Conservation (phyloP, 2,329 filamentous ascomycete species). For the Dactylella cylindrospora region DNA sequence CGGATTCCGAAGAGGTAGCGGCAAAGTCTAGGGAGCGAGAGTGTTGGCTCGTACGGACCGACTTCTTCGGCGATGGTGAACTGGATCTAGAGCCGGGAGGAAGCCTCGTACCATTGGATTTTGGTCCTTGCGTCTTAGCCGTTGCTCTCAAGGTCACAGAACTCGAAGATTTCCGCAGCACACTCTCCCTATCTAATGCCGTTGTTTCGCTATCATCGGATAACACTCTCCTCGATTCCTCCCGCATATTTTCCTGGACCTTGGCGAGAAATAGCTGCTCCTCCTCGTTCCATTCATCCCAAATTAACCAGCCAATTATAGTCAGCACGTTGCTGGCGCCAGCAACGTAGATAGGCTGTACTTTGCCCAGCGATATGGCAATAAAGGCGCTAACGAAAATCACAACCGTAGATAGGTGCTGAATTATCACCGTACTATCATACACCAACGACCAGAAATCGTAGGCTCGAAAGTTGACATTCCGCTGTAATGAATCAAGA, state of each 20-base stretch:
- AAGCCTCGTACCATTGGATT: constrained; percentile 3
- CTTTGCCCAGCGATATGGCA: constrained; percentile 79
- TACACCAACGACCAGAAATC: constrained; percentile 97
- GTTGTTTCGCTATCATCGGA: neutral
- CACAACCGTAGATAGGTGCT: constrained; percentile 91
- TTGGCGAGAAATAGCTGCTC: constrained; percentile 26
- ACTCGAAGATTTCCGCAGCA: neutral
- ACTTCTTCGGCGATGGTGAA: constrained; percentile 25
- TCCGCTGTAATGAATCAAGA: constrained; percentile 90
- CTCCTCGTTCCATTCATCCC: constrained; percentile 62
- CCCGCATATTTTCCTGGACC: constrained; percentile 1
- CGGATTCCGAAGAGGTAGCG: constrained; percentile 2
- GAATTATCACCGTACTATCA: constrained; percentile 93
- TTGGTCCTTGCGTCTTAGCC: too few relatives aligned
- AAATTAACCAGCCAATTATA: constrained; percentile 82
- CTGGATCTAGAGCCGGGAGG: constrained; percentile 12
- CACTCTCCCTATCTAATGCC: neutral
- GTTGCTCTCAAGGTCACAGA: too few relatives aligned
- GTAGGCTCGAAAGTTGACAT: constrained; percentile 89
- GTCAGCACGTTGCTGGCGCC: constrained; percentile 81
- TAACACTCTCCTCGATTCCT: neutral
- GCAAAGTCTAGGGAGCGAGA: neutral
- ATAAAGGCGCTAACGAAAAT: constrained; percentile 95
- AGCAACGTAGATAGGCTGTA: constrained; percentile 87
- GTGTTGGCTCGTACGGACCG: neutral